Conservation (phyloP, 768 basidiomycete genomes). For the Asterophora parasitica region DNA sequence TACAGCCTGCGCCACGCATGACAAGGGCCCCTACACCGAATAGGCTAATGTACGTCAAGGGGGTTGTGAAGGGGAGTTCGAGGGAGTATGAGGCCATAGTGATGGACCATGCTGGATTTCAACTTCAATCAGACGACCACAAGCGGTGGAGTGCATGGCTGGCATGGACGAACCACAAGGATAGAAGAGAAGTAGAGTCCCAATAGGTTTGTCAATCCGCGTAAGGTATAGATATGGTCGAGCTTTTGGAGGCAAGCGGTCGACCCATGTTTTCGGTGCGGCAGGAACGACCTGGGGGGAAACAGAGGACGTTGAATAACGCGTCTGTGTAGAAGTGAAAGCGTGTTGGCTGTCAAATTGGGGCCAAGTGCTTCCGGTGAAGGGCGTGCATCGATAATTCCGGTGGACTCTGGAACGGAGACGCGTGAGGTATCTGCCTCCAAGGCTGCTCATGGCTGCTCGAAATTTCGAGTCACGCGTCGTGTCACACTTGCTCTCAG, state of each 20-base stretch:
- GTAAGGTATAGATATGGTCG: conserved; percentile 84
- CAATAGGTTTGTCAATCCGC: conserved; percentile 94
- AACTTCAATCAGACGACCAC: conserved; percentile 2
- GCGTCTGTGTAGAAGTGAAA: conserved; percentile 5
- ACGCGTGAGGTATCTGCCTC: conserved; percentile 13
- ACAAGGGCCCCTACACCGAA: conserved; percentile 89
- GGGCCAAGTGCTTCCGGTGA: neutral
- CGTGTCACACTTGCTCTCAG: neutral
- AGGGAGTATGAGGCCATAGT: conserved; percentile 90
- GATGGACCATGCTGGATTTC: conserved; percentile 88
- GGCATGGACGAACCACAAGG: conserved; percentile 72
- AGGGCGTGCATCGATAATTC: neutral
- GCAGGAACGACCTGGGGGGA: neutral
- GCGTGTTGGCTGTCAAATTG: neutral
- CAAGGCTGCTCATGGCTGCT: conserved; percentile 2
- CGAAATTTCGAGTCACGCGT: neutral
- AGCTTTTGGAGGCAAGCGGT: conserved; percentile 50
- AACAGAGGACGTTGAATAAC: conserved; percentile 9
- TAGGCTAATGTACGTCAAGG: conserved; percentile 71
- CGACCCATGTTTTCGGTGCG: conserved; percentile 52
- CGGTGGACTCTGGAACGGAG: conserved; percentile 3
- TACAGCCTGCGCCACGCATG: conserved; percentile 98
- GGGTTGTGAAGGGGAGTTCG: conserved; percentile 58
- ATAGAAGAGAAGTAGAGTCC: conserved; percentile 85
- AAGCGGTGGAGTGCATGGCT: neutral